Evolutionary conservation across 306 rosid genomes (phyloP), one percentile per base, ranked within the genome.

Genomic region (Rosa lucieae): DNA sequence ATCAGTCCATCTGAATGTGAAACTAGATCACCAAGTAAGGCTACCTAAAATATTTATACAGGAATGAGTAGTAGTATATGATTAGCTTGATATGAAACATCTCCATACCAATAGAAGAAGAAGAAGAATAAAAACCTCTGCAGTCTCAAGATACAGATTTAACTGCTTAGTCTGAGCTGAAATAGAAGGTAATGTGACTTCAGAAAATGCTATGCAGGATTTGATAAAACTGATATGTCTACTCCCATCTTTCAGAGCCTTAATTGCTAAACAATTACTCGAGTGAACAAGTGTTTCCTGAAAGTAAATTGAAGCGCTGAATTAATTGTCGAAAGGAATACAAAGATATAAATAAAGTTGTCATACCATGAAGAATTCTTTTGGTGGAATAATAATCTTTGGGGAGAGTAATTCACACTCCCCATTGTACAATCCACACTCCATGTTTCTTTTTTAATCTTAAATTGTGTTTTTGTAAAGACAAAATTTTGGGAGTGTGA

Each of bases 231-330:
- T 83, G 43, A 40, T 74, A 84, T 87, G 87, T 59, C 80, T 85
- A 75, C 73, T 80, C 32, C 80, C 84, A 80, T 81, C 73, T 83
- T 84, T 89, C 85, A 88, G 82, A 82, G 97, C 90, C 86, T 83
- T 89, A 67, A 89, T 83, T 35, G 92, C 97, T 80, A 94, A 86
- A 78, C 76, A 84, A 78, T 94, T 94, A 89, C 97, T 86, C 81
- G 94, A 89, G 87, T 84, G 97, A 80, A 94, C 88, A 63, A 94
- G 91, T 71, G 87, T 87, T 87, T 92, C 99, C 99, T 94, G 92
- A 80, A 76, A 81, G 88, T 75, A 81, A 75, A 82, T 58, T 81
- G 21, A 83, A 85, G 77, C 58, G 51, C 67, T 46, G 82, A 47
- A 75, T 89, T 73, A 82, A 44, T 70, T 43, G 1, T 51, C 53